A percentile compares a stretch with the other conserved stretches of the same genome.
phyloP scores from a whole-genome alignment of 306 rosid genomes.

The Nissolia schottii region DNA sequence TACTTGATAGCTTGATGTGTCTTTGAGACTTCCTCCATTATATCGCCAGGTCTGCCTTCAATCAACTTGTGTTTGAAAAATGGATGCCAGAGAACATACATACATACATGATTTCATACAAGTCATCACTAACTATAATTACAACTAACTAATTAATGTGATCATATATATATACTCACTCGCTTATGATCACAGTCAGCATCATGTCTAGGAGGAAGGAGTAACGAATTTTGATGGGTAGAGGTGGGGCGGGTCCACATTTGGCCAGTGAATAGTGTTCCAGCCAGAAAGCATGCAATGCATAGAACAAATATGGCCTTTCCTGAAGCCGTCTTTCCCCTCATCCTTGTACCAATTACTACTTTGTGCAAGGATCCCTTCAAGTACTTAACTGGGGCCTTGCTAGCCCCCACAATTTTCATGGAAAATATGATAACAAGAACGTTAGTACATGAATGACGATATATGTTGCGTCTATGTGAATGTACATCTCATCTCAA shows the following conservation, averaged over 20 bases:
- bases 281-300: constrained; percentile 69
- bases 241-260: constrained; percentile 52
- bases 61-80: constrained; percentile 49
- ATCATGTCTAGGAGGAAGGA: not conserved
- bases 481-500: no score
- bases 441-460: not conserved
- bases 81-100: not conserved
- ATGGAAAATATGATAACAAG: not conserved
- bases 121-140: no score
- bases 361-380: constrained; percentile 19
- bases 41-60: constrained; percentile 51
- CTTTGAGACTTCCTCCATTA: constrained; percentile 66
- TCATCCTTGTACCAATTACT: constrained; percentile 42
- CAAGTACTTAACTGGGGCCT: not conserved
- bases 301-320: constrained; percentile 49
- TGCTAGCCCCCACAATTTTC: not conserved
- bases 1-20: constrained; percentile 82
- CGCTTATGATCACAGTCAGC: constrained; percentile 43
- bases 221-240: not conserved
- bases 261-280: constrained; percentile 63
- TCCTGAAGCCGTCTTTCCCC: constrained; percentile 54
- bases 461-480: no score
- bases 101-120: not conserved
- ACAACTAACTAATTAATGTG: no score
- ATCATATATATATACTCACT: constrained; percentile 26